Evolutionary conservation across 768 basidiomycete genomes (phyloP).

Genomic region (Tylopilus subfusipes): DNA sequence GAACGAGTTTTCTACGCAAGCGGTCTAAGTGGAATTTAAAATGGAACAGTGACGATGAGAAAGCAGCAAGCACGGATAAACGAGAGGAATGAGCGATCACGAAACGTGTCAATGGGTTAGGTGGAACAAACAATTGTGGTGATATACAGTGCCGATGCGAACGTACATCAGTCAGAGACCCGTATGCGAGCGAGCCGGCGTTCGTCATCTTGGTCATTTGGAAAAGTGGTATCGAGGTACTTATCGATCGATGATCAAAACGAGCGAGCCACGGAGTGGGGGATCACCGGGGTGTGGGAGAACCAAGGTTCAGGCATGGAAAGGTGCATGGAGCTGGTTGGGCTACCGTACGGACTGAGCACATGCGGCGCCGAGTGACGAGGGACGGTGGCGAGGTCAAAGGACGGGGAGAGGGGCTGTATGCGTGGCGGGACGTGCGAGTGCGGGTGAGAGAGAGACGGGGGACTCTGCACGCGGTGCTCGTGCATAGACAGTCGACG

Average conservation of each 20-base stretch:
- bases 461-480: not conserved
- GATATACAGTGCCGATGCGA: not conserved
- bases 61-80: not conserved
- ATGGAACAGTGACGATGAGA: not conserved
- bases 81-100: constrained; percentile 4
- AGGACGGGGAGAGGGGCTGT: not conserved
- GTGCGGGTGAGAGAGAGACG: not conserved
- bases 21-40: constrained; percentile 4
- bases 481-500: constrained; percentile 14
- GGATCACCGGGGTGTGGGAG: not conserved
- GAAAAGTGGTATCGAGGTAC: not conserved
- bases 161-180: constrained; percentile 6
- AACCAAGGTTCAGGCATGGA: constrained; percentile 30
- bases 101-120: not conserved
- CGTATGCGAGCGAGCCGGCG: not conserved
- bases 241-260: constrained; percentile 15
- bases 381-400: constrained; percentile 1
- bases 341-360: constrained; percentile 11
- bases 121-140: constrained; percentile 1
- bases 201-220: not conserved
- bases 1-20: not conserved
- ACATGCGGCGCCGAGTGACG: constrained; percentile 1
- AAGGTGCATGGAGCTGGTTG: not conserved
- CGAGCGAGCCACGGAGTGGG: not conserved
- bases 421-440: not conserved